A percentile compares a stretch with the other conserved stretches of the same genome.
These are phyloP conservation scores for Irpex lacteus DNA, from an alignment of 1,284 basidiomycete species.

Conservation along the genomic window DNA sequence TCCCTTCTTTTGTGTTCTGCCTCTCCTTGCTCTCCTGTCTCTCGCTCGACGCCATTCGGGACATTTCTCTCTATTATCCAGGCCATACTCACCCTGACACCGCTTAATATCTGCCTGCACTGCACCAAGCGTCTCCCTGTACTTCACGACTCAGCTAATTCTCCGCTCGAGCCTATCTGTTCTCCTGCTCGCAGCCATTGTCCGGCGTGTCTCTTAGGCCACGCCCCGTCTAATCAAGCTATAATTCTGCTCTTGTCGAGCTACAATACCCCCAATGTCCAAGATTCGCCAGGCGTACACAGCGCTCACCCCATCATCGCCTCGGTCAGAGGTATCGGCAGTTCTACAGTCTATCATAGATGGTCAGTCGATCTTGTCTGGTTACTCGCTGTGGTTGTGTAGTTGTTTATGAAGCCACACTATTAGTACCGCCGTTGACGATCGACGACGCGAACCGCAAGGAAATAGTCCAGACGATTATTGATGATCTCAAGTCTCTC, in stretches of 20 bases:
- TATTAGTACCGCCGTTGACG: conserved; percentile 32
- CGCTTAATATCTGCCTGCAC: not conserved
- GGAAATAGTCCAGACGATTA: conserved; percentile 50
- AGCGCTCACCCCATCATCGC: conserved; percentile 42
- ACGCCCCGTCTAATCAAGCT: not conserved
- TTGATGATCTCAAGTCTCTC: conserved; percentile 50
- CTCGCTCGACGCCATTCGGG: not conserved
- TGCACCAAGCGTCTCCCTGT: not conserved
- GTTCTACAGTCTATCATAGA: conserved; percentile 48
- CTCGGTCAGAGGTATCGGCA: conserved; percentile 41
- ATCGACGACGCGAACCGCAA: conserved; percentile 44
- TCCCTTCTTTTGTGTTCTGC: conserved; percentile 1
- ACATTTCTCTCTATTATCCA: not conserved
- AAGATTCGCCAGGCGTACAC: conserved; percentile 39
- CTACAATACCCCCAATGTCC: conserved; percentile 24
- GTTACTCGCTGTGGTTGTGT: not conserved
- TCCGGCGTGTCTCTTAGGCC: not conserved
- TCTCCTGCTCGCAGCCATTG: not conserved
- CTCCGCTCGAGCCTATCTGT: not conserved
- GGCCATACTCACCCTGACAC: not conserved
- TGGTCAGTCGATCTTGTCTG: conserved; percentile 30
- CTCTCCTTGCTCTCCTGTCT: not conserved
- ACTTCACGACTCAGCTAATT: conserved; percentile 4
- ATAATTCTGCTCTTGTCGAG: not conserved
- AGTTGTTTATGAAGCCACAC: not conserved